These are phyloP conservation scores for Rickenella mellea DNA, from an alignment of 768 basidiomycete species.

Conservation along the genomic window DNA sequence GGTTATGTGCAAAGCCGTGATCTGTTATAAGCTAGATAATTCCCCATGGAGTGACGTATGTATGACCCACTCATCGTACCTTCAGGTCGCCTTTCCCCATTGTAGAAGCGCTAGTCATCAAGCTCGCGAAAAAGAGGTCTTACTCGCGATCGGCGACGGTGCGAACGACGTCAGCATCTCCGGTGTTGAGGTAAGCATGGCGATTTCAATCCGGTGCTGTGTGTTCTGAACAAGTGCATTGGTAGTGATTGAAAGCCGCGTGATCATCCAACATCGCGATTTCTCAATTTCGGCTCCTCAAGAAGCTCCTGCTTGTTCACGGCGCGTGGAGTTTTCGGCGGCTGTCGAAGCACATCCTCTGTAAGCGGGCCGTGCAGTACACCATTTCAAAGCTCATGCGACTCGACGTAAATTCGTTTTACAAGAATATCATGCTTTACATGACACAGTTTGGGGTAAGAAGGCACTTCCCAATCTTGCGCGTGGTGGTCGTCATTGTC, in stretches of 20 bases:
- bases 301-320: conserved; percentile 92
- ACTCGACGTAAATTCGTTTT: conserved; percentile 85
- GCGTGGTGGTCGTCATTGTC: conserved; percentile 6
- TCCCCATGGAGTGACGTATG: neutral
- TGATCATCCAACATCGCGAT: conserved; percentile 96
- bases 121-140: conserved; percentile 95
- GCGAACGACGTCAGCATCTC: conserved; percentile 98
- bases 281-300: conserved; percentile 92
- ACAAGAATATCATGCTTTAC: conserved; percentile 97
- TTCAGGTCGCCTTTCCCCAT: conserved; percentile 87
- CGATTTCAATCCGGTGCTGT: conserved; percentile 1
- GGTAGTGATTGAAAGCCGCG: conserved; percentile 92
- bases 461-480: neutral
- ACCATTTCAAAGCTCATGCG: conserved; percentile 6
- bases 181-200: conserved; percentile 74
- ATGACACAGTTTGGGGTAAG: conserved; percentile 98
- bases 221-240: neutral
- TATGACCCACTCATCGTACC: conserved; percentile 7
- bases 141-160: conserved; percentile 96
- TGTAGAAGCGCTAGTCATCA: conserved; percentile 96
- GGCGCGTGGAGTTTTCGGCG: conserved; percentile 98
- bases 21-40: conserved; percentile 66
- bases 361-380: conserved; percentile 37
- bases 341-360: conserved; percentile 89
- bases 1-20: conserved; percentile 96